Base-by-base conservation (phyloP, 352 stramenopile genomes). In the Thraustochytrium sp. region DNA sequence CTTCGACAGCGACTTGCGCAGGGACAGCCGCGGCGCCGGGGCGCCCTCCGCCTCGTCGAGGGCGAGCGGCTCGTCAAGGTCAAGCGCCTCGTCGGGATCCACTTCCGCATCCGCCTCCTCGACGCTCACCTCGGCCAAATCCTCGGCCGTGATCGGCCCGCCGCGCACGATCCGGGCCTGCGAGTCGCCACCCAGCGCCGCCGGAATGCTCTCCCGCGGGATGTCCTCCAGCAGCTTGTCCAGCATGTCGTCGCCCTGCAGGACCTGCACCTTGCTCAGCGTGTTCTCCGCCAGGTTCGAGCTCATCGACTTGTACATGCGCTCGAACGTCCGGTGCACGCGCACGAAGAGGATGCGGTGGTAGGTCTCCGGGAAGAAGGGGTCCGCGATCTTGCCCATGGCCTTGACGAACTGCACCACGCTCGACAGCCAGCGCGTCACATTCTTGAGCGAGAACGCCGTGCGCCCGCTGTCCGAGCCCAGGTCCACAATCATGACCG, bases 361-460 rank as follows among this genome's bases (percentile, higher is more conserved):
- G 49, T 80, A 80, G 26, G 44, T 72, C 68, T 80, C 68, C 9
- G 68, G 68, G 49, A 75, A 80, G 26, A 53, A 80, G 5, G 68
- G 68, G 49, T 80, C 68, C 13, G 68, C 68, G 26, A 80, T 80
- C 53, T 80, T 80, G 23, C 44, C 68, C 68, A 80, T 80, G 26
- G 68, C 68, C 53, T 80, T 80, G 34, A 80, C 46, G 38, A 80
- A 80, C 11, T 46, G 34, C 4, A 61, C 31, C 3, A 80, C 40
- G 46, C 34, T 64, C 38, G 76, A 44, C 46, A 80, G 68, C 48
- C 68, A 64, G 26, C 42, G 34, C 4, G 65, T 62, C 38, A 44
- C 46, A 18, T 21, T 80, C 11, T 9, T 0, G 49, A 80, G 26
- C 13, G 68, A 80, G 3, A 80, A 80, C 4, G 68, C 68, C 31